Evolutionary conservation across 1,284 basidiomycete genomes (phyloP), one percentile per base, ranked within the genome.

Genomic region (Fomes fomentarius): DNA sequence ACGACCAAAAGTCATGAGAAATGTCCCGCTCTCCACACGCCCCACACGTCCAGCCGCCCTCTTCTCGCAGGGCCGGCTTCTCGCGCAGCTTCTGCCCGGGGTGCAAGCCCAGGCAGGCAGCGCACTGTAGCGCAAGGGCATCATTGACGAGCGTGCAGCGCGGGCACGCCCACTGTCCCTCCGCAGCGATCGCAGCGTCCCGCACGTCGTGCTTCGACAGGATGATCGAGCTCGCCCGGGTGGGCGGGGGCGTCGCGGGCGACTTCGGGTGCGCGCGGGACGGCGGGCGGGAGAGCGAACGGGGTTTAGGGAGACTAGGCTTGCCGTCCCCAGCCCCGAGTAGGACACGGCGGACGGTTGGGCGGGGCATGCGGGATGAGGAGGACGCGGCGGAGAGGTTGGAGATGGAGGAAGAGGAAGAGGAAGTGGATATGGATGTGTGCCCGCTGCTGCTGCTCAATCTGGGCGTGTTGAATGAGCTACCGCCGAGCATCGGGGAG

Each of bases 111-210:
- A 74, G 63, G 65, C 93, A 94, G 3, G 82, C 85, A 4, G 81
- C 80, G 65, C 91, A 94, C 34, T 82, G 75, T 35, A 81, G 66
- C 1, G 75, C 69, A 38, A 74, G 62, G 1, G 73, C 54, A 1
- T 69, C 60, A 64, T 95, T 94, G 40, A 85, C 56, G 22, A 92
- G 77, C 2, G 93, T 94, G 71, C 93, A 95, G 11, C 71, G 70
- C 1, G 74, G 69, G 67, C 93, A 94, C 1, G 79, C 56, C 93
- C 92, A 94, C 50, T 76, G 72, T 43, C 55, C 56, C 24, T 57
- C 54, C 3, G 43, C 31, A 7, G 60, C 42, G 40, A 57, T 47
- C 21, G 52, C 41, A 19, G 39, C 6, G 19, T 26, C 41, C n/a
- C n/a, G n/a, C 22, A 22, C 28, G 33, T 24, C 43, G 49, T 19